Conservation (phyloP, 164 flowering plant genomes). For the Malania oleifera region DNA sequence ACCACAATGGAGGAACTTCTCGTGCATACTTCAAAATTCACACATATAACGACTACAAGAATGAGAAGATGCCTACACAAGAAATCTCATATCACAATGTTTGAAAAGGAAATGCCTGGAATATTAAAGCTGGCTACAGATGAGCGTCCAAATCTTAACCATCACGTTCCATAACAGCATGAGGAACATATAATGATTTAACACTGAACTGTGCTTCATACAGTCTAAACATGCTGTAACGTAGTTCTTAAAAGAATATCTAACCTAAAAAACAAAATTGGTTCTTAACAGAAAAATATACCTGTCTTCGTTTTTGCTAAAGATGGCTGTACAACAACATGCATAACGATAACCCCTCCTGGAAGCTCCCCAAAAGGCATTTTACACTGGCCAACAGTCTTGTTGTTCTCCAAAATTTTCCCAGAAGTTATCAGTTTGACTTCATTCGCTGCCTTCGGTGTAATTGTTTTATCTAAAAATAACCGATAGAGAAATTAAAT, state of each 20-base stretch:
- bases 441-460: slow-evolving; percentile 58
- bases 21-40: no score
- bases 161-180: slow-evolving; percentile 3
- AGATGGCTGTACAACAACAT: slow-evolving; percentile 70
- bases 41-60: no score
- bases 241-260: neutral
- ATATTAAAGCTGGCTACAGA: no score
- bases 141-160: no score
- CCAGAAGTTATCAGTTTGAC: slow-evolving; percentile 60
- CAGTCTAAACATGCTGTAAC: neutral
- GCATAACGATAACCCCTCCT: slow-evolving; percentile 57
- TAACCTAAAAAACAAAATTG: no score
- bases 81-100: no score
- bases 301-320: slow-evolving; percentile 57
- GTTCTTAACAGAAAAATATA: slow-evolving; percentile 18
- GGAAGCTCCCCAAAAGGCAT: slow-evolving; percentile 51
- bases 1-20: no score
- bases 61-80: no score
- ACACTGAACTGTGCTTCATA: neutral
- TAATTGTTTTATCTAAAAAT: slow-evolving; percentile 41
- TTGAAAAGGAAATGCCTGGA: no score
- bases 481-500: neutral
- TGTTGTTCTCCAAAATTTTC: slow-evolving; percentile 63
- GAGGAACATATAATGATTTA: neutral
- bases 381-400: slow-evolving; percentile 63